A percentile compares a stretch with the other conserved stretches of the same genome.
Evolutionary conservation across 225 moss, liverwort and hornwort species (phyloP).

Genomic region (Polytrichum formosum): DNA sequence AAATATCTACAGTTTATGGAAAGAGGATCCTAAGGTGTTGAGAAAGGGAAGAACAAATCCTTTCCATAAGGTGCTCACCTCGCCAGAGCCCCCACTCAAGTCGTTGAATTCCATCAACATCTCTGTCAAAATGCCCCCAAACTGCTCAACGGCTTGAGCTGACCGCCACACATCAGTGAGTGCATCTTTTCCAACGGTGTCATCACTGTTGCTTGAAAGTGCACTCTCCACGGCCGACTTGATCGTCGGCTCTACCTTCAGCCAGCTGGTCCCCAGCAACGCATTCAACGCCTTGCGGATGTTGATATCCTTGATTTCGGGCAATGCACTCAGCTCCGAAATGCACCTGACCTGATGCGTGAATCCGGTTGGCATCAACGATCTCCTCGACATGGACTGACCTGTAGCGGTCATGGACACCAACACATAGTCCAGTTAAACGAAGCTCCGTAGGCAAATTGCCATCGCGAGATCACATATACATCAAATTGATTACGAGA

Average conservation of each 20-base stretch:
- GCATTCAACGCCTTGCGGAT: constrained; percentile 50
- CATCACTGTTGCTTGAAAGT: constrained; percentile 36
- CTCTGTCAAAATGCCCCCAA: constrained; percentile 45
- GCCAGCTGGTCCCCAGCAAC: constrained; percentile 46
- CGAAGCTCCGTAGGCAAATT: too few relatives aligned
- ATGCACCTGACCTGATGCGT: constrained; percentile 36
- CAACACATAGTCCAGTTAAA: too few relatives aligned
- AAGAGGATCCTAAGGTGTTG: too few relatives aligned
- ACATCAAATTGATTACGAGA: too few relatives aligned
- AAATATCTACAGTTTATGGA: too few relatives aligned
- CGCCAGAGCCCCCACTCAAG: constrained; percentile 48
- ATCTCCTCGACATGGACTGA: constrained; percentile 19
- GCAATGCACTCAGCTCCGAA: constrained; percentile 40
- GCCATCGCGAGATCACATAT: too few relatives aligned
- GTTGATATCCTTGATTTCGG: constrained; percentile 41
- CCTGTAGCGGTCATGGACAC: constrained; percentile 14
- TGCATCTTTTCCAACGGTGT: constrained; percentile 42
- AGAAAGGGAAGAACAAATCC: not conserved
- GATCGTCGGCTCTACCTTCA: constrained; percentile 33
- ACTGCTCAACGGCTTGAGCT: constrained; percentile 60
- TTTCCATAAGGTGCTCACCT: constrained; percentile 22
- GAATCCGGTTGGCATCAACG: constrained; percentile 14
- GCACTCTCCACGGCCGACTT: constrained; percentile 29
- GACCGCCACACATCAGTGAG: constrained; percentile 50
- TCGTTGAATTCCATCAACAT: constrained; percentile 47